Evolutionary conservation across 2,329 filamentous ascomycete species (phyloP), one percentile per base, ranked within the genome.

Genomic region (Alternaria metachromatica): DNA sequence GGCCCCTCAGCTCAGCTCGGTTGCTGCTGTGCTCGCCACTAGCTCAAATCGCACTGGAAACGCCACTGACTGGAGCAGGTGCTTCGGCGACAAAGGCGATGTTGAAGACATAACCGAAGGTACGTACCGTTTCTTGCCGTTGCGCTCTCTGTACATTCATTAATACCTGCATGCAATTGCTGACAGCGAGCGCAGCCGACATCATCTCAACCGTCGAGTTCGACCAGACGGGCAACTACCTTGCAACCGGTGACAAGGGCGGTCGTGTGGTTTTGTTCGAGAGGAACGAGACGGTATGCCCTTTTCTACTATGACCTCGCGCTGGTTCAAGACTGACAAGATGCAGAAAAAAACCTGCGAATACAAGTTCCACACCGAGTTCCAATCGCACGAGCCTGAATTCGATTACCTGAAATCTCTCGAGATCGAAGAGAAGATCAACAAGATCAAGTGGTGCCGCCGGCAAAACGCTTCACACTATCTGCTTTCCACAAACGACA

Each of bases 351-450:
- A 98, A 89, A 98, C 96, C 55, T 99, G 96, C 88, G 96, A 99
- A 83, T 99, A 99, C 87, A 99, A 98, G 82, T 99, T 99, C 82
- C 96, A 99, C 82, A 99, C 96, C 81, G 96, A 99, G 80, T 99
- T 99, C 77, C 96, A 99, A 85, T 99, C 96, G 75, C 96, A 99
- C 84, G 96, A 99, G 81, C 96, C 96, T 68, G 96, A 99, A 83
- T 99, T 99, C 82, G 96, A 99, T 82, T 99, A 99, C 81, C 89
- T 99, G 71, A 99, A 99, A 84, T 99, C 96, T 33, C 88, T 99
- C 74, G 96, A 99, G 83, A 99, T 99, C 78, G 96, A 99, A 87
- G 96, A 99, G 84, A 99, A 99, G 86, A 99, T 99, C 87, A 99
- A 99, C 88, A 99, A 99, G 87, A 99, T 99, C 85, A 99, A 98